Conservation (phyloP, 2,329 filamentous ascomycete species). For the Seiridium cupressi region DNA sequence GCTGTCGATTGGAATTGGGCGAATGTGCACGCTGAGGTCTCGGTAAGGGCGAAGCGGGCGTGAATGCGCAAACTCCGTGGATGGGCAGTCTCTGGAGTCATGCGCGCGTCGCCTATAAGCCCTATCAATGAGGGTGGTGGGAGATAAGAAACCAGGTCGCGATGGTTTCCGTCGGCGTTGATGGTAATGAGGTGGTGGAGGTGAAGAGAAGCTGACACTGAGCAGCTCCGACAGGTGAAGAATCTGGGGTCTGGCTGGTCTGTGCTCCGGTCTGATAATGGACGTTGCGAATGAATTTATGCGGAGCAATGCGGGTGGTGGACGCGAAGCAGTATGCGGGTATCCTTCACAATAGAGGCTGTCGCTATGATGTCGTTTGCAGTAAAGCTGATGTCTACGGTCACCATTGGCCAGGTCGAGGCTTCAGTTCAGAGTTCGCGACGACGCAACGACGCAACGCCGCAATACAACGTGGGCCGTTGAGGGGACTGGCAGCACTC, state of each 20-base stretch:
- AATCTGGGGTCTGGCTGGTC: constrained; percentile 3
- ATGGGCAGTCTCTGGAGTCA: constrained; percentile 10
- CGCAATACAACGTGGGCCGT: too few relatives aligned
- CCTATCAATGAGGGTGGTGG: background rate
- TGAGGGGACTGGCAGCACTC: too few relatives aligned
- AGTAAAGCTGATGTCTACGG: too few relatives aligned
- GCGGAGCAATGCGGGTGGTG: background rate
- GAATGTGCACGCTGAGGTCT: constrained; percentile 1
- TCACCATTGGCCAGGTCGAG: too few relatives aligned
- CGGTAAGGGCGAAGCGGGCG: background rate
- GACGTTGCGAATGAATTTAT: background rate
- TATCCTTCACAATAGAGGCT: background rate
- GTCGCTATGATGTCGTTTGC: too few relatives aligned
- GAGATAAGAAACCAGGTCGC: background rate
- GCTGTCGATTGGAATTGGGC: background rate
- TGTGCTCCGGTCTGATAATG: background rate
- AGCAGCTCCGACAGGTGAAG: background rate
- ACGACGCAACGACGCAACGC: too few relatives aligned
- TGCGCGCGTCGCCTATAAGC: constrained; percentile 7
- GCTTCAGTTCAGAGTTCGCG: too few relatives aligned
- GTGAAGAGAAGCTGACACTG: constrained; percentile 6
- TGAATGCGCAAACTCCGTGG: constrained; percentile 9
- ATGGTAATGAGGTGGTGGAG: background rate
- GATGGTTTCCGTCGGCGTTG: background rate
- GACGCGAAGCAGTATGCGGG: background rate